phyloP scores from a whole-genome alignment of 176 grass and related monocot species.

The Bromus sterilis region DNA sequence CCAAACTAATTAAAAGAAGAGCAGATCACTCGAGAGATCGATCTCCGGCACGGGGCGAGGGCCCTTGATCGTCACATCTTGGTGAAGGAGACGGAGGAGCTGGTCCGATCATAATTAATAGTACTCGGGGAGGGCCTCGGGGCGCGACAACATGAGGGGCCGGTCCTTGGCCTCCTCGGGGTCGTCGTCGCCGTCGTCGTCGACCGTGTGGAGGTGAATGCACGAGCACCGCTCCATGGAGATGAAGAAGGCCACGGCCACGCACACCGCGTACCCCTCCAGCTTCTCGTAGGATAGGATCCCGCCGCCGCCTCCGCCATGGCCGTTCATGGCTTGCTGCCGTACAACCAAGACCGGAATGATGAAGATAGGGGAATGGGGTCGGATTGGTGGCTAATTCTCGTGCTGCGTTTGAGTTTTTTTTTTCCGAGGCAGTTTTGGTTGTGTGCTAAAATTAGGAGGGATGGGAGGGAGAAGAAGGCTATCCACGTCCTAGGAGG shows the following conservation, averaged over 20 bases:
- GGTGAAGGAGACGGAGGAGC: slow-evolving; percentile 27
- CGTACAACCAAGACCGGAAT: neutral
- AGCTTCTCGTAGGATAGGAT: neutral
- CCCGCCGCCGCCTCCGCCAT: neutral
- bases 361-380: neutral
- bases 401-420: neutral
- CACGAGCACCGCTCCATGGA: slow-evolving; percentile 77
- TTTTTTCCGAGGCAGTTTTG: neutral
- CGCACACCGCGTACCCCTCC: slow-evolving; percentile 49
- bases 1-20: neutral
- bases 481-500: no score
- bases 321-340: slow-evolving; percentile 22
- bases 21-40: neutral
- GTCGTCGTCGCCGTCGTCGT: slow-evolving; percentile 64
- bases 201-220: slow-evolving; percentile 69
- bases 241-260: slow-evolving; percentile 66
- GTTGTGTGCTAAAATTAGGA: neutral
- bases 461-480: neutral
- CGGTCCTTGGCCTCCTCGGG: slow-evolving; percentile 61
- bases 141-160: slow-evolving; percentile 54
- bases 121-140: slow-evolving; percentile 41
- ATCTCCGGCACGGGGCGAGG: neutral
- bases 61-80: slow-evolving; percentile 28
- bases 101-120: slow-evolving; percentile 40
- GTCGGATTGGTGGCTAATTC: neutral